Percentiles rank a stretch among this genome's conserved stretches.
Evolutionary conservation across 2,329 filamentous ascomycete genomes (phyloP).

Genomic region (Fusarium duplospermum): DNA sequence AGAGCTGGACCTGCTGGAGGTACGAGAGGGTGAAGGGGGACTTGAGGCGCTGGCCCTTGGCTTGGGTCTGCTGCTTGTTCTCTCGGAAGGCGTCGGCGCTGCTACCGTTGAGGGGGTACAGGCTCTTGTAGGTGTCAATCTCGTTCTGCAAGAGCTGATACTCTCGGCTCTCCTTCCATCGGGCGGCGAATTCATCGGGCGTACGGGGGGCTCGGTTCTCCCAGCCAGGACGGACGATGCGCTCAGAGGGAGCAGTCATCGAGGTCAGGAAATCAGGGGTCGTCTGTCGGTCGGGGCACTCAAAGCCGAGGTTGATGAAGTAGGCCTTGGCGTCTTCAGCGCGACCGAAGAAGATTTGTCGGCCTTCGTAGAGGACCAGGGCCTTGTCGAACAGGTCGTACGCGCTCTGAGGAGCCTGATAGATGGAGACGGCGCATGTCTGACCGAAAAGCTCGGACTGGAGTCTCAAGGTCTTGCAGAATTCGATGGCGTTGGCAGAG

Average conservation of each 20-base stretch:
- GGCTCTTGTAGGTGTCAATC: conserved; percentile 49
- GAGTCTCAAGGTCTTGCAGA: conserved; percentile 41
- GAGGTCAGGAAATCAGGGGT: conserved; percentile 74
- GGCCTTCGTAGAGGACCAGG: conserved; percentile 73
- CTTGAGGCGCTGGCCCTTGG: conserved; percentile 54
- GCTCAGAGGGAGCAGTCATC: conserved; percentile 56
- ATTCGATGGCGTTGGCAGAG: conserved; percentile 46
- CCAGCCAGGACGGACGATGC: conserved; percentile 48
- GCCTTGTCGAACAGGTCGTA: conserved; percentile 77
- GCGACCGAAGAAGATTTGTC: conserved; percentile 74
- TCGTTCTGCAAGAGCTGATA: conserved; percentile 29
- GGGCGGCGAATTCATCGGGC: conserved; percentile 52
- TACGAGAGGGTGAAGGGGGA: conserved; percentile 63
- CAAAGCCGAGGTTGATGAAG: conserved; percentile 72
- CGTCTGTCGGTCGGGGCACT: conserved; percentile 71
- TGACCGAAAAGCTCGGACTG: conserved; percentile 43
- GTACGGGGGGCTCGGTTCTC: conserved; percentile 51
- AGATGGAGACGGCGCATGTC: conserved; percentile 55
- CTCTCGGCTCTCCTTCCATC: conserved; percentile 48
- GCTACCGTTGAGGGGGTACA: conserved; percentile 40
- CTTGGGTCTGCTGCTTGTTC: conserved; percentile 42
- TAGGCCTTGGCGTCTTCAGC: conserved; percentile 68
- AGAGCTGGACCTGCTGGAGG: conserved; percentile 58
- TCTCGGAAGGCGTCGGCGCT: conserved; percentile 42
- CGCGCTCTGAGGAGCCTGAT: conserved; percentile 71